Evolutionary conservation across 2,329 filamentous ascomycete species (phyloP), one percentile per base, ranked within the genome.

Genomic region (Ophiostoma ips): DNA sequence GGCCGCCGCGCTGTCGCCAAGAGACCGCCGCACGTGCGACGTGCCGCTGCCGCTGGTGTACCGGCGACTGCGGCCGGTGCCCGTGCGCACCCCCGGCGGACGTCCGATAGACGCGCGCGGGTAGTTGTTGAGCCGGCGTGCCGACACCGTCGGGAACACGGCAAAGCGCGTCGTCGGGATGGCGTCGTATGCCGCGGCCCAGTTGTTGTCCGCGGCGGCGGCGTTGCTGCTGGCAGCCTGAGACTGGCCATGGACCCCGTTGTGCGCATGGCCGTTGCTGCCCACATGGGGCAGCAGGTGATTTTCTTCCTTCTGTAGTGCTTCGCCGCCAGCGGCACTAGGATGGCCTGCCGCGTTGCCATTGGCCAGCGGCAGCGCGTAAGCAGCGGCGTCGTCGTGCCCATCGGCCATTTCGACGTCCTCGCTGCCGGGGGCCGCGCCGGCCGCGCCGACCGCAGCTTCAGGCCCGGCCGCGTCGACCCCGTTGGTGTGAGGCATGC

Each of bases 91-190:
- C 1, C 58, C 57, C 3, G 68, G 59, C 3, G 69, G 63, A 18
- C 72, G 66, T 36, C 62, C 61, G 3, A 69, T 65, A 8, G 63
- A 66, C 18, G 65, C 61, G 18, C 73, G 68, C 11, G 67, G 61
- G 15, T 73, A 68, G 41, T 72, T 71, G n/a, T 72, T 71, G 15
- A 64, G 60, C 7, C 75, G 69, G 19, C 76, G 71, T 48, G 68
- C 65, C 11, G 67, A 68, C 9, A 84, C 66, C 0, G 83, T 77
- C 9, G 87, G 87, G 59, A 85, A 90, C 37, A 92, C 78, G 58
- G 88, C 83, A 62, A 87, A 94, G 33, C 86, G 77, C 2, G 71
- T 79, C 0, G 79, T 70, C 3, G 84, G 84, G 24, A 92, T 83
- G 45, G 68, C 64, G 13, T 66, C 66, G 58, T 80, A 79, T 2